Evolutionary conservation across 106 monocot genomes (phyloP), one percentile per base, ranked within the genome.

Genomic region (Agapanthus africanus): DNA sequence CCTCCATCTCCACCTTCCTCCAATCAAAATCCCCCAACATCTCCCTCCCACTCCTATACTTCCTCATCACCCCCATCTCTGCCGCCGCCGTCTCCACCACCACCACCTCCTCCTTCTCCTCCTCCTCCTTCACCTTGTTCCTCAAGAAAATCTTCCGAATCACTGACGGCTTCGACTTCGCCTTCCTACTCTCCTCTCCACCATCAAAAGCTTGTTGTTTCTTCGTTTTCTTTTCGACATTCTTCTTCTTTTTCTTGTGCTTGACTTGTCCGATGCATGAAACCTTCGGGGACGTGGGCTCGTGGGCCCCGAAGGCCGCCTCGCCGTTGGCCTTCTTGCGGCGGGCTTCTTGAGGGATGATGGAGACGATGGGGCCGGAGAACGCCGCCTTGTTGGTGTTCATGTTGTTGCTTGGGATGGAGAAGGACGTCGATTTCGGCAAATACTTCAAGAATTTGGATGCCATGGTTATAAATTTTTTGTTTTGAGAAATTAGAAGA

Each of bases 251-350:
- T 52, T 84, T 88, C 83, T 84, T 84, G 59, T 56, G 77, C 76
- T 93, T 90, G 65, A 94, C 74, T 63, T 84, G 84, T 5, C 93
- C 93, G n/a, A 90, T 93, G 77, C 93, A 93, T 2, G 93, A 86
- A 21, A 93, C 86, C 63, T 73, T 93, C 2, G 93, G 93, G 6
- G 93, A 93, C 7, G 93, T 78, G 6, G 93, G 93, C 6, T 70
- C 69, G 4, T 68, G 21, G 35, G 44, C 46, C 27, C 33, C 63
- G 41, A 63, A 15, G 63, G n/a, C n/a, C n/a, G 67, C 11, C 81
- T 83, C 3, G 78, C 71, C 40, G 21, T n/a, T n/a, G n/a, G n/a
- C n/a, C n/a, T n/a, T n/a, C n/a, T 35, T 15, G 13, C 67, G 54
- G 15, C 81, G 59, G 0, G 47, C 64, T 38, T 28, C 81, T 57